phyloP scores from a whole-genome alignment of 2,329 filamentous ascomycete species.

The Pseudogymnoascus sp. region DNA sequence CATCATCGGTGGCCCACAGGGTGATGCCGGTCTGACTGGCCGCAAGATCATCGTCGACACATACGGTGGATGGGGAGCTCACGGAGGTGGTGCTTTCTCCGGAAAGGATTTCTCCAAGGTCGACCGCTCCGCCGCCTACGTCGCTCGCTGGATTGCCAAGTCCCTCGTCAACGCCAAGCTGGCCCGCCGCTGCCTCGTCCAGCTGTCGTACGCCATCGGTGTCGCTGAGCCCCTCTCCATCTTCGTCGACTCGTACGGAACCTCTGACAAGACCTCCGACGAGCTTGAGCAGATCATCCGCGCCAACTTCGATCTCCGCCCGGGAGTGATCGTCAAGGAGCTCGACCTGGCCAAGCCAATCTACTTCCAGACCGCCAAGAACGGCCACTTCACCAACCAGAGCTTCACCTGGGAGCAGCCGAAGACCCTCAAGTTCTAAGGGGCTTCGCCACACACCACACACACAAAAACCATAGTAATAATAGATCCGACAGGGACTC shows the following conservation, averaged over 20 bases:
- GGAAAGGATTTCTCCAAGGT: slow-evolving; percentile 99
- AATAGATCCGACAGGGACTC: slow-evolving; percentile 22
- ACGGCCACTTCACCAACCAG: slow-evolving; percentile 99
- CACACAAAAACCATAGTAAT: slow-evolving; percentile 17
- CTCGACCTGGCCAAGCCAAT: slow-evolving; percentile 92
- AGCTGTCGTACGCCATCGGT: slow-evolving; percentile 99
- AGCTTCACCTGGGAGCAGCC: slow-evolving; percentile 97
- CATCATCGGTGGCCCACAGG: slow-evolving; percentile 98
- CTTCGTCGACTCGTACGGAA: slow-evolving; percentile 97
- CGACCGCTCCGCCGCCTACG: slow-evolving; percentile 95
- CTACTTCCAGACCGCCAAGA: slow-evolving; percentile 98
- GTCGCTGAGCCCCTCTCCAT: slow-evolving; percentile 96
- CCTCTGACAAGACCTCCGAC: slow-evolving; percentile 78
- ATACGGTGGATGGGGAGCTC: slow-evolving; percentile 98
- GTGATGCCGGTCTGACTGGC: slow-evolving; percentile 96
- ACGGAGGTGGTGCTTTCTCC: slow-evolving; percentile 99
- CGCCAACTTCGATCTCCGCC: slow-evolving; percentile 94
- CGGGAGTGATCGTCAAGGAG: slow-evolving; percentile 97
- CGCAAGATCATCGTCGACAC: slow-evolving; percentile 99
- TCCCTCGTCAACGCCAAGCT: slow-evolving; percentile 86
- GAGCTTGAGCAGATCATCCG: slow-evolving; percentile 93
- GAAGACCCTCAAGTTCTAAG: slow-evolving; percentile 87
- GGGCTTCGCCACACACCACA: slow-evolving; percentile 17
- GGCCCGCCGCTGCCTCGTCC: slow-evolving; percentile 85
- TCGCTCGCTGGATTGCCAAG: slow-evolving; percentile 98